Percentiles rank a stretch among this genome's conserved stretches.
phyloP scores from a whole-genome alignment of 2,329 filamentous ascomycete genomes.

The Thermomyces lanuginosus region DNA sequence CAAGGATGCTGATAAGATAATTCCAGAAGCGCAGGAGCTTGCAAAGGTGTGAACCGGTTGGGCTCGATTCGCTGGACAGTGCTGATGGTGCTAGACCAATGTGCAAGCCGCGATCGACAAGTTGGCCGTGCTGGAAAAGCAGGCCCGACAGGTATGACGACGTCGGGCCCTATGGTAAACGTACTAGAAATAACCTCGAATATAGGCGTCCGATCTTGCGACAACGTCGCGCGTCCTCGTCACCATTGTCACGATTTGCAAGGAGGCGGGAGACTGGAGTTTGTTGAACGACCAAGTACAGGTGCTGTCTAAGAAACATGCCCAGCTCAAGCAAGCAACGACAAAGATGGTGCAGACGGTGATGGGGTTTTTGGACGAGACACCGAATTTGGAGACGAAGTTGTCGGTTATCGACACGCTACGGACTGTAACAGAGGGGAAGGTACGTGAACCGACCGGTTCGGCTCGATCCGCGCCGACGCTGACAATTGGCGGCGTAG shows the following conservation, averaged over 20 bases:
- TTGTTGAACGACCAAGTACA: slow-evolving; percentile 93
- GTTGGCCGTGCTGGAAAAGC: slow-evolving; percentile 81
- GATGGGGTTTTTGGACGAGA: slow-evolving; percentile 77
- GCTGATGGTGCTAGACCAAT: slow-evolving; percentile 40
- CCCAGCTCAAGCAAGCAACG: slow-evolving; percentile 95
- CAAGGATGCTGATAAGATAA: slow-evolving; percentile 82
- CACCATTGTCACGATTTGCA: slow-evolving; percentile 83
- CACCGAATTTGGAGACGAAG: slow-evolving; percentile 73
- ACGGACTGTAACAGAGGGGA: slow-evolving; percentile 92
- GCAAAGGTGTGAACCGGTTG: slow-evolving; percentile 50
- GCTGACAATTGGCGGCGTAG: slow-evolving; percentile 29
- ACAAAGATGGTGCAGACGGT: slow-evolving; percentile 98
- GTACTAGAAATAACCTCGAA: slow-evolving; percentile 5
- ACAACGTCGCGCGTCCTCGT: slow-evolving; percentile 82
- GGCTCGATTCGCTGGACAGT: neutral
- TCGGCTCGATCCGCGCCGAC: neutral
- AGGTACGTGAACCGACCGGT: slow-evolving; percentile 35
- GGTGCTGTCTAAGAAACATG: slow-evolving; percentile 96
- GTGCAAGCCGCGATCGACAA: slow-evolving; percentile 84
- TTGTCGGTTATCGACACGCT: slow-evolving; percentile 86
- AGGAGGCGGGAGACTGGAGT: slow-evolving; percentile 81
- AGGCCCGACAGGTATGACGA: slow-evolving; percentile 69
- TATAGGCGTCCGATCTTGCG: slow-evolving; percentile 78
- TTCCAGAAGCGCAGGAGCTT: slow-evolving; percentile 78
- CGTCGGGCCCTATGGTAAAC: slow-evolving; percentile 9